Evolutionary conservation across 2,329 filamentous ascomycete genomes (phyloP).

Genomic region (Aspergillus ustus): DNA sequence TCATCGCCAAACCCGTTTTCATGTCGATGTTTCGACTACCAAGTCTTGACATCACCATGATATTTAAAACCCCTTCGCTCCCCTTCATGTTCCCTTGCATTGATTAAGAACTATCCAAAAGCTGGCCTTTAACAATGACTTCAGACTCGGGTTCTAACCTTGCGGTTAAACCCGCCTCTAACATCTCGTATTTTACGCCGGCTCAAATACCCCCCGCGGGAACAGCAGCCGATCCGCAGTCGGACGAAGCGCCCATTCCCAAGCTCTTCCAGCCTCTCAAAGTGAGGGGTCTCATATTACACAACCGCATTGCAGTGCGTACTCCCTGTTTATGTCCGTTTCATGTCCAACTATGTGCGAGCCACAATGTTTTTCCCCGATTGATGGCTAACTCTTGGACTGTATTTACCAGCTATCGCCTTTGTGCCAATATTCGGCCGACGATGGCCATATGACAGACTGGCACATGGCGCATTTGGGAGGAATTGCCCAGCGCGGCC

Average conservation of each 20-base stretch:
- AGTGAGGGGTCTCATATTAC: constrained; percentile 64
- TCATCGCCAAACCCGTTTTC: background rate
- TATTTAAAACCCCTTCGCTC: constrained; percentile 9
- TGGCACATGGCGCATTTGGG: constrained; percentile 85
- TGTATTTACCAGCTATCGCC: constrained; percentile 53
- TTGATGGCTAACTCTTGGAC: constrained; percentile 42
- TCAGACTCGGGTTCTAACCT: constrained; percentile 31
- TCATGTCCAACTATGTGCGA: background rate
- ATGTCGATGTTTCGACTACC: background rate
- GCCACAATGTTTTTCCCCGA: background rate
- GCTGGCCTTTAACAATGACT: constrained; percentile 1
- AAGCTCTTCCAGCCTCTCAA: constrained; percentile 65
- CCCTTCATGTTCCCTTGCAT: background rate
- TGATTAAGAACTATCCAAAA: background rate
- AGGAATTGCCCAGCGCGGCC: constrained; percentile 75
- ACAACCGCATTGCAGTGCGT: constrained; percentile 46
- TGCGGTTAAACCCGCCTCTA: constrained; percentile 42
- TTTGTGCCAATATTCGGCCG: constrained; percentile 65
- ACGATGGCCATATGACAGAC: constrained; percentile 74
- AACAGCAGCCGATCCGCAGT: constrained; percentile 46
- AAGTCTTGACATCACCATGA: constrained; percentile 14
- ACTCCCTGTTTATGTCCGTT: background rate
- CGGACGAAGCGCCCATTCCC: constrained; percentile 48
- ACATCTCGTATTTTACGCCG: constrained; percentile 50
- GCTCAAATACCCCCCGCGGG: constrained; percentile 42